Base-by-base conservation (phyloP, 148 eudicot species). In the Vaccinium darrowii region DNA sequence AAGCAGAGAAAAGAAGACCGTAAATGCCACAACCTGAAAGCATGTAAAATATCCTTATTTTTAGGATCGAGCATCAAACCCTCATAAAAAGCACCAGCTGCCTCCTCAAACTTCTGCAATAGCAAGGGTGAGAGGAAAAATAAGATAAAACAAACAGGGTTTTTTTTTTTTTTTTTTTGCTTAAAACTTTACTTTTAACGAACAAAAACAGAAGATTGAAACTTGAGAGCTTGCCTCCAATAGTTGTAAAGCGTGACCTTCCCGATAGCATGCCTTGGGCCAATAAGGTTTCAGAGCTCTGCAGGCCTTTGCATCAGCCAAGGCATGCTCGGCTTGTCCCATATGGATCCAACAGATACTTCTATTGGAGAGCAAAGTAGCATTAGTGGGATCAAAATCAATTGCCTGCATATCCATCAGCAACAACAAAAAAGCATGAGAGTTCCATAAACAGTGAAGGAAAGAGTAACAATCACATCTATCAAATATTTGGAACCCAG, bases 221-320 rank as follows among this genome's bases (percentile, higher is more conserved):
- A 43, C 47, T 43, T 43, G 47, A 63, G 57, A 65, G 47, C 90
- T 87, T 91, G 82, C 99, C 94, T 88, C 89, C 84, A 97, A 78
- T 69, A 92, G 76, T 15, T 94, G 94, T 78, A 91, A 88, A 81
- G 99, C 99, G 50, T 94, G 95, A 80, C 99, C 99, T 84, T 94
- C 98, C 33, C 99, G 95, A 67, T 94, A 97, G 87, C 95, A 95
- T 83, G 94, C 99, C 91, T 97, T 97, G 11, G 92, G 87, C 99
- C 98, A 97, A 80, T 92, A 88, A 12, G 98, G 98, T 84, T 91
- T 92, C 19, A 97, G 89, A 49, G 88, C 89, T 90, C 95, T 92
- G 87, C 95, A 92, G 52, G 83, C 83, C 86, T 91, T 94, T 43
- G 95, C 99, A 91, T 97, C 99, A 47, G 87, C 85, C 74, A 97